Evolutionary conservation across 179 eudicot genomes (phyloP), one percentile per base, ranked within the genome.

Genomic region (Kewa caespitosa): DNA sequence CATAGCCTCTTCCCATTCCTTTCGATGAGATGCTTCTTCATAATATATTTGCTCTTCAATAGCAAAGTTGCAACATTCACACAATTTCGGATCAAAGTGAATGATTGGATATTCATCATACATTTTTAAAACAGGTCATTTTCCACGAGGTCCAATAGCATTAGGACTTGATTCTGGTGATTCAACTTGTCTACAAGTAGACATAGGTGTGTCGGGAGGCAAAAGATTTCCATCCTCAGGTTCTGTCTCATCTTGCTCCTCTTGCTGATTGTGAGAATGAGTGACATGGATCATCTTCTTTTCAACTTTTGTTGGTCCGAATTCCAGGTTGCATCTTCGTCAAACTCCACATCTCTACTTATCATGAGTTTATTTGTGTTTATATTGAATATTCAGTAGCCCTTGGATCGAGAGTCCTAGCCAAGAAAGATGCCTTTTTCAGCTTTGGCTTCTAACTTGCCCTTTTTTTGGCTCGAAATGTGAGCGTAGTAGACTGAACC

Each of bases 1-100:
- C 69, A 73, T 73, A 25, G 69, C 66, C 12, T 52, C 46, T 10
- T 1, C 22, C 76, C 76, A 73, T 20, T 73, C 38, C 13, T 36
- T 25, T 9, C 8, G 23, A 10, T n/a, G n/a, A 0, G 52, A 57
- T 7, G 54, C 67, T 38, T 38, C 67, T 3, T 14, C 18, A 27
- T 12, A 73, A 6, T 37, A 14, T 1, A 3, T 38, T 0, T 52
- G 54, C 34, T 57, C 66, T 8, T 31, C 32, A 8, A 11, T 3
- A 50, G 43, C 63, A 10, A 36, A 15, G 8, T 32, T 20, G 13
- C 22, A 36, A 27, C n/a, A 71, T 22, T 31, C 46, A 0, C 33
- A 55, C 12, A 55, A 6, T 13, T 52, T 33, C 20, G 33, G 33
- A 50, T n/a, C 39, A 25, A 28, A n/a, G 3, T 38, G 36, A 18